These are phyloP conservation scores for Aspergillus sclerotioniger DNA, from an alignment of 495 filamentous ascomycete genomes.

Conservation along the genomic window DNA sequence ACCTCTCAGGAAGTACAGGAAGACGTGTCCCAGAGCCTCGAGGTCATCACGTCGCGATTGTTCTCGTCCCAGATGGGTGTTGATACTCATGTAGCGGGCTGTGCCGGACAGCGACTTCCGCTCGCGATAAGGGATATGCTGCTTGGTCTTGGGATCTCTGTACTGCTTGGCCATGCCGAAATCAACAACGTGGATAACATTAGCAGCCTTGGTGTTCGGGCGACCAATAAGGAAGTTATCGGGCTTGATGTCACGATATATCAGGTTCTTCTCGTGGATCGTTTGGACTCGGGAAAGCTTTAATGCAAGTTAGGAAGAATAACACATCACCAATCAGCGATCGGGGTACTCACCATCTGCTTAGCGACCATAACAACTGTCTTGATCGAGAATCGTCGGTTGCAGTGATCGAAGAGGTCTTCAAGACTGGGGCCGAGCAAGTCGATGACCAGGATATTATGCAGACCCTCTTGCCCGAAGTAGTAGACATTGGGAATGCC, in stretches of 20 bases:
- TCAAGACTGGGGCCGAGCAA: constrained; percentile 94
- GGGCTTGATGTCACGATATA: constrained; percentile 99
- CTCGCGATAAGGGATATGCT: constrained; percentile 98
- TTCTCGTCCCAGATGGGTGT: constrained; percentile 94
- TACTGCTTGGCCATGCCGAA: constrained; percentile 99
- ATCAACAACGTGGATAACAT: constrained; percentile 98
- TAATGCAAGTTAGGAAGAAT: constrained; percentile 7
- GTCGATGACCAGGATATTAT: constrained; percentile 99
- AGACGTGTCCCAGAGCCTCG: constrained; percentile 94
- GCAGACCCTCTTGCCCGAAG: constrained; percentile 97
- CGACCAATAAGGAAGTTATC: constrained; percentile 99
- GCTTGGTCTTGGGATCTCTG: constrained; percentile 97
- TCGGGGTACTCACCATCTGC: constrained; percentile 77
- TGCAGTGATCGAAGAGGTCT: constrained; percentile 98
- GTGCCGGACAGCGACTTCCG: constrained; percentile 97
- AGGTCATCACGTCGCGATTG: constrained; percentile 96
- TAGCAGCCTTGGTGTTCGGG: constrained; percentile 87
- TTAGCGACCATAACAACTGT: constrained; percentile 99
- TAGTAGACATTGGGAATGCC: constrained; percentile 99
- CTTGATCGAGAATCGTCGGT: constrained; percentile 91
- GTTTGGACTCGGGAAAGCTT: constrained; percentile 97
- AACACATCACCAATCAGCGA: neutral
- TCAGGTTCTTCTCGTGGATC: constrained; percentile 99
- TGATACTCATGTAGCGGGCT: constrained; percentile 99
- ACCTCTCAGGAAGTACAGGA: constrained; percentile 98